phyloP scores from a whole-genome alignment of 192 early-diverging fungal species.

The Podila epigama region DNA sequence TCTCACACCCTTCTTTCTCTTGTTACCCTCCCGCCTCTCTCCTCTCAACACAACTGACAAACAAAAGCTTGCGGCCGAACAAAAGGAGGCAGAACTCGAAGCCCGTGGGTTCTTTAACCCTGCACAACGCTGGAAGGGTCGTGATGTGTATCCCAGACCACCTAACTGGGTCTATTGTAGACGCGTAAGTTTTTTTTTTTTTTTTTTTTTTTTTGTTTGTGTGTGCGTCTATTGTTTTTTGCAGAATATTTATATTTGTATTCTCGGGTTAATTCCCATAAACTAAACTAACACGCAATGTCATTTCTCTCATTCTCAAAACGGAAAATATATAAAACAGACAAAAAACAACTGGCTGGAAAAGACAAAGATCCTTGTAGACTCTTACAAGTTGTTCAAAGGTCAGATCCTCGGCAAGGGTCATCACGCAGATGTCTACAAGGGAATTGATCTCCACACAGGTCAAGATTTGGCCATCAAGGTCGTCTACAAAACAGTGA shows the following conservation, averaged over 20 bases:
- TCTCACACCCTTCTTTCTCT: neutral
- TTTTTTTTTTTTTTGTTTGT: neutral
- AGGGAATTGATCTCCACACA: conserved; percentile 34
- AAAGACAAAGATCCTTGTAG: conserved; percentile 34
- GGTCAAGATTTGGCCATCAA: conserved; percentile 48
- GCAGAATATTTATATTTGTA: neutral
- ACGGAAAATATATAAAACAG: too few relatives aligned
- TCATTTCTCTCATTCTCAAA: neutral
- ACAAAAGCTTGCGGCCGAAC: conserved; percentile 34
- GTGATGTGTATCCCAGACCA: conserved; percentile 43
- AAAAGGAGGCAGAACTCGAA: conserved; percentile 43
- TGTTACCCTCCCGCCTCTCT: neutral
- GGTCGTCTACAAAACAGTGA: conserved; percentile 46
- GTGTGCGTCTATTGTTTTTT: neutral
- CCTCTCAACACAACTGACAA: neutral
- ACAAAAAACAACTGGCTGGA: conserved; percentile 48
- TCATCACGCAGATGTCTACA: conserved; percentile 49
- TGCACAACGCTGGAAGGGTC: conserved; percentile 45
- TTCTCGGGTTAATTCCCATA: neutral
- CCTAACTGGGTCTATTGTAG: conserved; percentile 48
- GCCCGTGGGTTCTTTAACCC: conserved; percentile 46
- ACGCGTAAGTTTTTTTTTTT: conserved; percentile 14
- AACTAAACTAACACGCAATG: too few relatives aligned
- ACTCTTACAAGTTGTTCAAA: conserved; percentile 38
- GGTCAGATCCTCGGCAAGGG: conserved; percentile 39